These are phyloP conservation scores for Rusavskia elegans DNA, from an alignment of 495 filamentous ascomycete genomes.

Conservation along the genomic window DNA sequence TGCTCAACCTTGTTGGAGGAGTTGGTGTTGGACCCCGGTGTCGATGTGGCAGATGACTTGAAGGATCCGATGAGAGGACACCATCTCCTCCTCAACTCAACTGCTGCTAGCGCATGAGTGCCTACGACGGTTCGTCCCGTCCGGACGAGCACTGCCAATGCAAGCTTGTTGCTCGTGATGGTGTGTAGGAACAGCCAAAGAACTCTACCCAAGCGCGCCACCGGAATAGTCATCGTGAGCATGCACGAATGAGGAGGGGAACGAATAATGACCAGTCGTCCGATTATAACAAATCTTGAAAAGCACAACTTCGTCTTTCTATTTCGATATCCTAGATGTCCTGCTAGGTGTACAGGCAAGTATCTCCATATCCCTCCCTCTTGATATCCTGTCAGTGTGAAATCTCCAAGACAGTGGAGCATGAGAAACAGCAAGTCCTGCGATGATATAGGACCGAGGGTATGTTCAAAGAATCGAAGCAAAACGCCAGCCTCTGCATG, in stretches of 20 bases:
- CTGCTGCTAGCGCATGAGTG: background rate
- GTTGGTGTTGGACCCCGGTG: background rate
- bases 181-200: background rate
- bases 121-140: conserved; percentile 7
- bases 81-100: background rate
- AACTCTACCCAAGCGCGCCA: background rate
- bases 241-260: too few relatives aligned
- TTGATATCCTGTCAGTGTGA: too few relatives aligned
- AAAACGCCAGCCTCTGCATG: background rate
- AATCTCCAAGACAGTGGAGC: too few relatives aligned
- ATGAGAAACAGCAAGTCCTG: background rate
- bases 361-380: too few relatives aligned
- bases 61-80: conserved; percentile 1
- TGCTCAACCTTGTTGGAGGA: background rate
- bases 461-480: background rate
- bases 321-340: too few relatives aligned
- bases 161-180: background rate
- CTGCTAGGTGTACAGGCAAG: too few relatives aligned
- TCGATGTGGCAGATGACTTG: conserved; percentile 4
- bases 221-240: background rate
- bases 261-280: too few relatives aligned
- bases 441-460: background rate
- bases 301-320: too few relatives aligned
- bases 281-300: too few relatives aligned
- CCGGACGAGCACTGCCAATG: background rate